These are phyloP conservation scores for Stephania cephalantha DNA, from an alignment of 164 flowering plant species.

Conservation along the genomic window DNA sequence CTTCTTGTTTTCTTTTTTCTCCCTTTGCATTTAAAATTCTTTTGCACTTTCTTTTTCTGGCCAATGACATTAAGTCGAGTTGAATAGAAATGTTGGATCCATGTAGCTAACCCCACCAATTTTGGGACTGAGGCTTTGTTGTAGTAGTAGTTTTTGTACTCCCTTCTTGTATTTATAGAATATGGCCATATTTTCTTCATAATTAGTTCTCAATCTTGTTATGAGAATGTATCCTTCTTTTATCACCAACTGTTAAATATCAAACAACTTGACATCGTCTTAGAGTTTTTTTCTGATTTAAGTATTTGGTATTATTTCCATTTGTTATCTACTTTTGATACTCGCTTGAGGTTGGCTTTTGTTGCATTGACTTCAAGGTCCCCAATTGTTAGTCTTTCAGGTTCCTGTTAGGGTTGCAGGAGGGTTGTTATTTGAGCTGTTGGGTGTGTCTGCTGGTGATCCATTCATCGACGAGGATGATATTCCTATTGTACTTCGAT, in stretches of 20 bases:
- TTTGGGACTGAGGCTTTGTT: too few relatives aligned
- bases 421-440: constrained; percentile 83
- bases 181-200: too few relatives aligned
- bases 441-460: constrained; percentile 94
- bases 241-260: too few relatives aligned
- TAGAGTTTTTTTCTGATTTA: neutral
- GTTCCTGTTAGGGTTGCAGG: constrained; percentile 95
- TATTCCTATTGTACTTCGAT: constrained; percentile 76
- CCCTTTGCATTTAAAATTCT: neutral
- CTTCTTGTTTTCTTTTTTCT: neutral
- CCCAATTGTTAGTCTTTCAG: constrained; percentile 29
- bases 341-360: neutral
- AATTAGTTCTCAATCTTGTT: too few relatives aligned
- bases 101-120: too few relatives aligned
- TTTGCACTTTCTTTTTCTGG: too few relatives aligned
- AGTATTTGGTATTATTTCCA: neutral
- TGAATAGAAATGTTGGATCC: too few relatives aligned
- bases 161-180: too few relatives aligned
- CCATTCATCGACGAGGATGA: constrained; percentile 77
- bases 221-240: too few relatives aligned
- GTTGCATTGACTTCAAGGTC: neutral
- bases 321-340: neutral
- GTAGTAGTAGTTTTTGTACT: too few relatives aligned
- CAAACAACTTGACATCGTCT: too few relatives aligned
- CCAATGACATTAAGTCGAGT: too few relatives aligned